Evolutionary conservation across 2,329 filamentous ascomycete genomes (phyloP).

Genomic region (Onygenales sp.): DNA sequence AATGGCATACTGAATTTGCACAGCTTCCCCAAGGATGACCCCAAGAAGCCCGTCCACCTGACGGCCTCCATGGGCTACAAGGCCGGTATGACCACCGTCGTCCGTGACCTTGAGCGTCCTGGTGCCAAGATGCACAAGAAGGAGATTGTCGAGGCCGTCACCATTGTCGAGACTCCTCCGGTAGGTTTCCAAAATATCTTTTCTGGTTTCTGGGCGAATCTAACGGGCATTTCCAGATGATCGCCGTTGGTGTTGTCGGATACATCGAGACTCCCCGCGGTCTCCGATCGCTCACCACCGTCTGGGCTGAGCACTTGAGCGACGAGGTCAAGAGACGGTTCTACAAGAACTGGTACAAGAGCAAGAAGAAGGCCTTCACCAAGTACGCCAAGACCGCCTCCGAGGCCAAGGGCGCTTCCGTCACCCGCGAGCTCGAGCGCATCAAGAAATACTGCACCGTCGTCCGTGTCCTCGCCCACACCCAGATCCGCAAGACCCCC

Average conservation of each 20-base stretch:
- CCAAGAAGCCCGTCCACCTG: constrained; percentile 98
- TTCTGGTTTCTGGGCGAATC: constrained; percentile 34
- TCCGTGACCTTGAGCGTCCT: constrained; percentile 97
- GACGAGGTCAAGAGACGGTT: constrained; percentile 99
- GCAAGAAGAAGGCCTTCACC: constrained; percentile 99
- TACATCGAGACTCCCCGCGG: constrained; percentile 99
- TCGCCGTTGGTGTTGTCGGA: constrained; percentile 98
- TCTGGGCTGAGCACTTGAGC: constrained; percentile 98
- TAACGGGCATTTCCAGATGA: constrained; percentile 61
- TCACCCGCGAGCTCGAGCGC: constrained; percentile 96
- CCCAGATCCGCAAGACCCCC: constrained; percentile 97
- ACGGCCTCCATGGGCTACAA: constrained; percentile 99
- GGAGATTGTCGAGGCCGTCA: constrained; percentile 83
- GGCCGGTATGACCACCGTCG: constrained; percentile 99
- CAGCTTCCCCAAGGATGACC: constrained; percentile 99
- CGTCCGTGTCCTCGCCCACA: constrained; percentile 98
- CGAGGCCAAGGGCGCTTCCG: constrained; percentile 77
- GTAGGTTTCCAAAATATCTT: constrained; percentile 58
- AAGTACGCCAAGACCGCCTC: constrained; percentile 99
- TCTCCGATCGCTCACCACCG: constrained; percentile 97
- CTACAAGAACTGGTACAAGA: constrained; percentile 99
- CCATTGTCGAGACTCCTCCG: constrained; percentile 85
- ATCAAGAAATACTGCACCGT: constrained; percentile 99
- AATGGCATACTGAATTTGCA: constrained; percentile 21
- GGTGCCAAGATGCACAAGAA: constrained; percentile 99